Conservation (phyloP, 129 eudicot species). For the Scalesia atractyloides region DNA sequence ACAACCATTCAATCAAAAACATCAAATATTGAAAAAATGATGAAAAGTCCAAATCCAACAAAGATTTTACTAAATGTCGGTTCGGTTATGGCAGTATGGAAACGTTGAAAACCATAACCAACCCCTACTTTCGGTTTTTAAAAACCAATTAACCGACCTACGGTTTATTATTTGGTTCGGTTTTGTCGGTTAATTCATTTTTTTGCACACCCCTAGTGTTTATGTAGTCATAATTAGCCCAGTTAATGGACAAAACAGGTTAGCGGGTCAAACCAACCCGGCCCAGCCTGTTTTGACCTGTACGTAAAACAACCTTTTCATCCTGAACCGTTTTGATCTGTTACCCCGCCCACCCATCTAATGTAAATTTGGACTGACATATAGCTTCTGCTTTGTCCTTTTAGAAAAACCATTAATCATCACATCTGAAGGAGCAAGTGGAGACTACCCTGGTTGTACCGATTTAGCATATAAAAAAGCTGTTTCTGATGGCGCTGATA, state of each 20-base stretch:
- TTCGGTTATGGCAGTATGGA: no score
- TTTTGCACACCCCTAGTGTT: not conserved
- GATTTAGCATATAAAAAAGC: constrained; percentile 71
- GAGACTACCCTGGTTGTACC: constrained; percentile 94
- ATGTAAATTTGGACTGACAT: constrained; percentile 4
- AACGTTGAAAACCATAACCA: no score
- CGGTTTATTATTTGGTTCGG: no score
- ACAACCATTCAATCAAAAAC: no score
- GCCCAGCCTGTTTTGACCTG: not conserved
- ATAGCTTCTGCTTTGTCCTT: constrained; percentile 20
- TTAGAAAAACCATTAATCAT: constrained; percentile 70
- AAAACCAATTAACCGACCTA: no score
- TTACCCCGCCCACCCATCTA: constrained; percentile 6
- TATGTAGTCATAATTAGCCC: not conserved
- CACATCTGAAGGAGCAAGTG: constrained; percentile 88
- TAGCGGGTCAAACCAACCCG: not conserved
- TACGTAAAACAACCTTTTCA: not conserved
- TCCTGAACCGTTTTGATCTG: not conserved
- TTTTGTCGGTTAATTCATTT: no score
- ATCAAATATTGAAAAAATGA: no score
- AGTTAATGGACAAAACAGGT: not conserved
- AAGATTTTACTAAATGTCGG: no score
- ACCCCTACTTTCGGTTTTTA: no score
- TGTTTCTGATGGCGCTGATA: constrained; percentile 83
- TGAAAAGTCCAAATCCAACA: no score